A percentile compares a stretch with the other conserved stretches of the same genome.
Conservation (phyloP, 441 rosid genomes). For the Cnidoscolus chayamansa region DNA sequence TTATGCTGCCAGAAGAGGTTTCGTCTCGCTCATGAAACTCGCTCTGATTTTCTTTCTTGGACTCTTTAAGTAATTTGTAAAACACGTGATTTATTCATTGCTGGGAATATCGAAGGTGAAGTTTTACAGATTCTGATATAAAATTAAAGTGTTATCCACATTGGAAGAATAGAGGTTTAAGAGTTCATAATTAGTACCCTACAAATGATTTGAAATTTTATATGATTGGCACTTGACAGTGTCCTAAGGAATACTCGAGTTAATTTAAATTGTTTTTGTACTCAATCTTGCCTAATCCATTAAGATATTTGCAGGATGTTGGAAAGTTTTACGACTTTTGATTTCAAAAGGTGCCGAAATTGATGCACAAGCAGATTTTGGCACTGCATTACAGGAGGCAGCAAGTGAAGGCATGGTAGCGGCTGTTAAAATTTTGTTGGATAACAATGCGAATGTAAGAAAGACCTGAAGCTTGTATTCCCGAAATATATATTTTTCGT, state of each 20-base stretch:
- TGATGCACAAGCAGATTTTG: conserved; percentile 12
- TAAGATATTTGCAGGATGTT: conserved; percentile 6
- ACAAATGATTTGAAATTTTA: too few species aligned
- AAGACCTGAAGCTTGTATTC: background rate
- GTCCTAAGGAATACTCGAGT: background rate
- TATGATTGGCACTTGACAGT: too few species aligned
- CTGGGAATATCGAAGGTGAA: too few species aligned
- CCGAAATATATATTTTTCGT: background rate
- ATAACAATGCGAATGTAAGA: conserved; percentile 23
- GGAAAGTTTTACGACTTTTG: conserved; percentile 6
- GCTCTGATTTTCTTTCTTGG: background rate
- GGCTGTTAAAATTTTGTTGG: conserved; percentile 17
- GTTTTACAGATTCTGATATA: too few species aligned
- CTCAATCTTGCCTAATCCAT: background rate
- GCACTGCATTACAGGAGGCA: conserved; percentile 22
- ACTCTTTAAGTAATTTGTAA: background rate
- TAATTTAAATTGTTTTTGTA: background rate
- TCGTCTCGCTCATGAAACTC: background rate
- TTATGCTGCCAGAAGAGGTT: conserved; percentile 16
- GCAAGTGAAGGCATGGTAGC: background rate
- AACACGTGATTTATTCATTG: too few species aligned
- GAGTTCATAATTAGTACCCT: too few species aligned
- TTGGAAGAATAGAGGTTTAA: too few species aligned
- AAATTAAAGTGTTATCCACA: too few species aligned
- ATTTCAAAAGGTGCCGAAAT: conserved; percentile 22